Evolutionary conservation across 2,329 filamentous ascomycete species (phyloP), one percentile per base, ranked within the genome.

Genomic region (Trichophyton rubrum): DNA sequence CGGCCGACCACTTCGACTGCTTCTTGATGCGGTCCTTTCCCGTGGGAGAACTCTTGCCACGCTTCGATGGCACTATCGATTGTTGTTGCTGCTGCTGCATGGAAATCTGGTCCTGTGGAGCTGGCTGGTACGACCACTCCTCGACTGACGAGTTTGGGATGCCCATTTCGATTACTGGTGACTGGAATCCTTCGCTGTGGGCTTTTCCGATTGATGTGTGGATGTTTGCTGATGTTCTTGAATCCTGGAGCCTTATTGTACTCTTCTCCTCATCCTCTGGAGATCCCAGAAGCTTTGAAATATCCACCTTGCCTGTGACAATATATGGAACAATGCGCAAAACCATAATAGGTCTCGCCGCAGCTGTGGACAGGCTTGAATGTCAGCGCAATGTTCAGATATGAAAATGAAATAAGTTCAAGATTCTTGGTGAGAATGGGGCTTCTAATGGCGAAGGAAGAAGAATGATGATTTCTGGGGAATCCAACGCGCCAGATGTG

Each of bases 1-100:
- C 90, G 0, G 87, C 80, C 3, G 89, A 95, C 93, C 93, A 97
- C 75, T 97, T 97, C 71, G 89, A 95, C 74, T 96, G 90, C 76
- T 92, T 95, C 78, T 93, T 95, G 38, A 47, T 45, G 17, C 57
- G 40, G 35, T 57, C 55, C 33, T 59, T 49, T 22, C 27, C 30
- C 5, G 57, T 30, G 35, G 57, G 57, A 24, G 57, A 43, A 35
- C 9, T 55, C 22, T 43, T 57, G 17, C 22, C 35, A n/a, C 55
- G 55, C 55, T 57, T 57, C 9, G 22, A n/a, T n/a, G 55, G 33
- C 33, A 43, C 22, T 20, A 30, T 41, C 30, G 55, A 57, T 60
- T 11, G 45, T 49, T 47, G 40, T 20, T 43, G 40, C 1, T 43
- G 40, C 7, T 43, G 40, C n/a, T 35, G 59, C 47, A 20, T 40